phyloP scores from a whole-genome alignment of 257 asterid genomes.

The Solanum microdontum region DNA sequence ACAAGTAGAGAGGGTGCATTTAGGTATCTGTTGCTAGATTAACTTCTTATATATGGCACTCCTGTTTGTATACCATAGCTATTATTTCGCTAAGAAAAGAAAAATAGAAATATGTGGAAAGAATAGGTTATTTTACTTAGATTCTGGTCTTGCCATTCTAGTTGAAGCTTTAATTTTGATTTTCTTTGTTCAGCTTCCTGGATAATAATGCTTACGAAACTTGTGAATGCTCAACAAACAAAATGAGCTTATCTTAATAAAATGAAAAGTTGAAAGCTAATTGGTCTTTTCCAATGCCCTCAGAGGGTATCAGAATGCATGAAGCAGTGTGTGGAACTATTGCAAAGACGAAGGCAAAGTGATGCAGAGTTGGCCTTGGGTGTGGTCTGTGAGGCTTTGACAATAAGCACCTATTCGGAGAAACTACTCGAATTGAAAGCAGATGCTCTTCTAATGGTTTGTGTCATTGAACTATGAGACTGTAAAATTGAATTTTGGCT shows the following conservation, averaged over 20 bases:
- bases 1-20: neutral
- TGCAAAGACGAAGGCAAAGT: constrained; percentile 37
- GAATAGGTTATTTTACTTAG: neutral
- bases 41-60: neutral
- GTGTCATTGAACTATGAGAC: constrained; percentile 13
- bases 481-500: neutral
- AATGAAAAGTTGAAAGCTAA: neutral
- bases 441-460: constrained; percentile 77
- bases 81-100: neutral
- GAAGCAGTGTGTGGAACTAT: constrained; percentile 46
- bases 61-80: neutral
- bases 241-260: neutral
- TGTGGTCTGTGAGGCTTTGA: constrained; percentile 60
- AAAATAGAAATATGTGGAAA: neutral
- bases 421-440: constrained; percentile 69
- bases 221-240: neutral
- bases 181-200: neutral
- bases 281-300: constrained; percentile 9
- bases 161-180: neutral
- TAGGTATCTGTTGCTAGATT: neutral
- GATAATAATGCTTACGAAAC: neutral
- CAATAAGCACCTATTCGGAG: constrained; percentile 58
- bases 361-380: constrained; percentile 55
- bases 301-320: constrained; percentile 68
- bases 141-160: neutral